Evolutionary conservation across 495 filamentous ascomycete genomes (phyloP).

Genomic region (Hypoxylon rickii): DNA sequence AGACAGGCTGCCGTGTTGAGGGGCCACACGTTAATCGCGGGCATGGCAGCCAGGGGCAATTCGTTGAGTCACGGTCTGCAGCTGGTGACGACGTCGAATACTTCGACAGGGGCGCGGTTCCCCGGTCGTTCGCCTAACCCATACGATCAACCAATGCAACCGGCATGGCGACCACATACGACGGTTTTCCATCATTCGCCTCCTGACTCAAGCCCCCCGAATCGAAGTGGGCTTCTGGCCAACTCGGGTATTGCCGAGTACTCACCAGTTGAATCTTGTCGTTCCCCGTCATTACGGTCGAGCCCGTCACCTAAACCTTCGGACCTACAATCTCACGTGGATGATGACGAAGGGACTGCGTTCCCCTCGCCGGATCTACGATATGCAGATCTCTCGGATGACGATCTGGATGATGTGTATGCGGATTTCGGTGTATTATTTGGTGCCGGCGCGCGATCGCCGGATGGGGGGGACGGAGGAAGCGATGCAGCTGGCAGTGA

Average conservation of each 20-base stretch:
- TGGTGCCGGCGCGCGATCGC: conserved; percentile 33
- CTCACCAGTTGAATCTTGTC: not conserved
- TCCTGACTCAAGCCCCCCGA: not conserved
- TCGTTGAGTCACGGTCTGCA: conserved; percentile 31
- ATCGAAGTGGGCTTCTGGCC: not conserved
- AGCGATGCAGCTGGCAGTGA: conserved; percentile 17
- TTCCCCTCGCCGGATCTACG: conserved; percentile 51
- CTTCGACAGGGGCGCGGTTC: conserved; percentile 15
- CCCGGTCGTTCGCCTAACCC: conserved; percentile 17
- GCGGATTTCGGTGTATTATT: conserved; percentile 55
- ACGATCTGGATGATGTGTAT: conserved; percentile 48
- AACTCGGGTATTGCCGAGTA: not conserved
- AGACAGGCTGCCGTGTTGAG: conserved; percentile 35
- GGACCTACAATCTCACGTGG: conserved; percentile 14
- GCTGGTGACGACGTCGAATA: conserved; percentile 28
- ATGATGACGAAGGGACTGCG: conserved; percentile 41
- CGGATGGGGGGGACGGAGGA: conserved; percentile 13
- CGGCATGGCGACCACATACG: conserved; percentile 31
- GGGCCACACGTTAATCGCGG: conserved; percentile 32
- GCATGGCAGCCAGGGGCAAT: conserved; percentile 30
- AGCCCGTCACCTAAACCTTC: not conserved
- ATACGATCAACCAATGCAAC: conserved; percentile 18
- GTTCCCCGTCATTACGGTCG: not conserved
- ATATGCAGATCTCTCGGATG: conserved; percentile 48
- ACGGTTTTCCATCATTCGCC: conserved; percentile 18